Evolutionary conservation across 2,329 filamentous ascomycete genomes (phyloP), one percentile per base, ranked within the genome.

Genomic region (Microdochium trichocladiopsis): DNA sequence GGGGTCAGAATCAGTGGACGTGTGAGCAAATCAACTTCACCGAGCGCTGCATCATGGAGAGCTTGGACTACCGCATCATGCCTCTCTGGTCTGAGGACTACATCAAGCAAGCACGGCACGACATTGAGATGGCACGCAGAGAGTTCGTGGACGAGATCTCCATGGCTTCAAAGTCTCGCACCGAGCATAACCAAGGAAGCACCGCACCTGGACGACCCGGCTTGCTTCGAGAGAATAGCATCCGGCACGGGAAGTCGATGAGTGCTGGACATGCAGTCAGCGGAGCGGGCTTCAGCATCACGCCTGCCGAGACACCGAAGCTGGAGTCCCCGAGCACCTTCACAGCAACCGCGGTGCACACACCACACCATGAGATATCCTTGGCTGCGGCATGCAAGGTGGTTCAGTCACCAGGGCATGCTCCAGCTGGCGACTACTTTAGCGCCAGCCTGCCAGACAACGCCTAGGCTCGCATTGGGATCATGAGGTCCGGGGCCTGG

Each of bases 1-100:
- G 82, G 80, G 82, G 78, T 22, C 70, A 66, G 24, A 70, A 72
- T 49, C 60, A 77, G 48, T 87, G 84, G 82, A 77, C 80, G 2
- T 75, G 73, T 60, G 73, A 77, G 52, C 82, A 87, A 70, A 74
- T 87, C 59, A 85, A 84, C 58, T 75, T 75, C 49, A 86, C 83
- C 1, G 83, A 87, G 66, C 72, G 79, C 48, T 79, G 76, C 65
- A 77, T 87, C 58, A 79, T 86, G 73, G 80, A 84, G 69, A 82
- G 77, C 63, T 71, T 87, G 48, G 73, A 76, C 56, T 87, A 84
- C 66, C 75, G 82, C 52, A 79, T 87, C 61, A 66, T 86, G 65
- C 80, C 81, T 6, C 70, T 87, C 10, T 82, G 75, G 65, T 72
- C 81, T 49, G 73, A 76, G 2, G 73, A 74, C 33, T 74, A 80